Evolutionary conservation across 768 basidiomycete genomes (phyloP).

Genomic region (Auriscalpium orientale): DNA sequence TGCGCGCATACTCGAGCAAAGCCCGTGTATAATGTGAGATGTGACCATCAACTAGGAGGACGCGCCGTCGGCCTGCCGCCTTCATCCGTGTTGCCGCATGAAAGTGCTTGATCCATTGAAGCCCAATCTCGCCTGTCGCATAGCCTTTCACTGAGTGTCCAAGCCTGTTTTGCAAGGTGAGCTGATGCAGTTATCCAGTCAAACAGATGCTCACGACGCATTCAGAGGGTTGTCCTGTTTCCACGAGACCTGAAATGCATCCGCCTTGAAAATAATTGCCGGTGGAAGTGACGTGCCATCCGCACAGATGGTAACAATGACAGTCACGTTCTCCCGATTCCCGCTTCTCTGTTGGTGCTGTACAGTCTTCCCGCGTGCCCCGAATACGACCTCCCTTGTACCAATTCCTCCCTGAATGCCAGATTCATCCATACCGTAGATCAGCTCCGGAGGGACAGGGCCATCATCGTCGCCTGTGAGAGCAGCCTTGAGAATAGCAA

Average conservation of each 20-base stretch:
- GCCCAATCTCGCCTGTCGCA: constrained; percentile 30
- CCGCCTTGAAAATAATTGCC: constrained; percentile 33
- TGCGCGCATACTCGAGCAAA: constrained; percentile 32
- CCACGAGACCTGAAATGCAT: constrained; percentile 30
- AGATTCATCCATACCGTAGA: constrained; percentile 30
- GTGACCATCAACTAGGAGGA: constrained; percentile 42
- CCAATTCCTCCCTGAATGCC: constrained; percentile 24
- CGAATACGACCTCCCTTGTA: constrained; percentile 24
- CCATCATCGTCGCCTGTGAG: constrained; percentile 9
- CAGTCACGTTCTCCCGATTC: constrained; percentile 31
- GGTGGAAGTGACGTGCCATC: constrained; percentile 32
- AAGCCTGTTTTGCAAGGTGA: constrained; percentile 10
- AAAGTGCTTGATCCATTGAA: constrained; percentile 33
- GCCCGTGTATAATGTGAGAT: constrained; percentile 32
- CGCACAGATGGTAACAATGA: constrained; percentile 35
- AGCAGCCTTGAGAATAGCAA: constrained; percentile 22
- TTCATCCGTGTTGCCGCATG: constrained; percentile 31
- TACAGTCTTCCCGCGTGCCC: constrained; percentile 5
- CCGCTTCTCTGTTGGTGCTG: constrained; percentile 30
- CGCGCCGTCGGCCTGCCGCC: constrained; percentile 18
- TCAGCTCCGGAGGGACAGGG: constrained; percentile 17
- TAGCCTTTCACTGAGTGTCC: constrained; percentile 25
- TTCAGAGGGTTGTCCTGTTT: constrained; percentile 31
- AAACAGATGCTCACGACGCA: constrained; percentile 27
- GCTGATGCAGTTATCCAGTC: background rate